phyloP scores from a whole-genome alignment of 495 filamentous ascomycete species.

The Penicillium nucicola region DNA sequence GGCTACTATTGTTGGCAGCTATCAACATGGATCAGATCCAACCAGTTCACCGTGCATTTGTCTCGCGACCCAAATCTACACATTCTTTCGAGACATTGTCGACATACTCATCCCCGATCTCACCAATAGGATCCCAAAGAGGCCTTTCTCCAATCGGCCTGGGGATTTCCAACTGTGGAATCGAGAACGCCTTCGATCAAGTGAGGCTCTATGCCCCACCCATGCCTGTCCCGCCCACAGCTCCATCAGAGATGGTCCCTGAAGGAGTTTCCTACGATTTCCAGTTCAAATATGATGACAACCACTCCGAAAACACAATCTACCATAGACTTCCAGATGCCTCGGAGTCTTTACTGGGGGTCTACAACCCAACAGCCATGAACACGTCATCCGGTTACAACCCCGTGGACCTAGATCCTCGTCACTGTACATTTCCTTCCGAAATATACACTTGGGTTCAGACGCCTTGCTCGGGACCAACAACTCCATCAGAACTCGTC shows the following conservation, averaged over 20 bases:
- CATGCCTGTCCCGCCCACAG: slow-evolving; percentile 12
- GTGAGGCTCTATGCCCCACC: slow-evolving; percentile 9
- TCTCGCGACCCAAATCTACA: slow-evolving; percentile 15
- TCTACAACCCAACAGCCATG: slow-evolving; percentile 22
- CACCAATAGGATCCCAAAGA: slow-evolving; percentile 10
- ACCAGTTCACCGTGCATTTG: slow-evolving; percentile 1
- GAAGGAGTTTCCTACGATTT: slow-evolving; percentile 11
- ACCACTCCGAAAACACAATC: slow-evolving; percentile 16
- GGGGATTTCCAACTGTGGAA: slow-evolving; percentile 32
- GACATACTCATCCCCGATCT: slow-evolving; percentile 21
- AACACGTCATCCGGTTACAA: slow-evolving; percentile 26
- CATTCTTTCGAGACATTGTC: slow-evolving; percentile 13
- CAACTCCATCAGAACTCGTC: slow-evolving; percentile 7
- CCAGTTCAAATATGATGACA: slow-evolving; percentile 15
- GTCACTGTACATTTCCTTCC: slow-evolving; percentile 6
- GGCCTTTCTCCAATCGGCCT: slow-evolving; percentile 19
- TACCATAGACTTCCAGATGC: slow-evolving; percentile 15
- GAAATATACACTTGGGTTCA: slow-evolving; percentile 22
- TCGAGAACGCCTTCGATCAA: slow-evolving; percentile 14
- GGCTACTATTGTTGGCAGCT: neutral
- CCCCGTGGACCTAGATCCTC: slow-evolving; percentile 14
- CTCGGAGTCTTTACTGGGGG: slow-evolving; percentile 22
- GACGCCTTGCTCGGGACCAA: slow-evolving; percentile 17
- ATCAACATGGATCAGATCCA: slow-evolving; percentile 14
- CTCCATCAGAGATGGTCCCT: slow-evolving; percentile 18